Conservation (phyloP, 106 monocot genomes). For the Dendrobium nobile region DNA sequence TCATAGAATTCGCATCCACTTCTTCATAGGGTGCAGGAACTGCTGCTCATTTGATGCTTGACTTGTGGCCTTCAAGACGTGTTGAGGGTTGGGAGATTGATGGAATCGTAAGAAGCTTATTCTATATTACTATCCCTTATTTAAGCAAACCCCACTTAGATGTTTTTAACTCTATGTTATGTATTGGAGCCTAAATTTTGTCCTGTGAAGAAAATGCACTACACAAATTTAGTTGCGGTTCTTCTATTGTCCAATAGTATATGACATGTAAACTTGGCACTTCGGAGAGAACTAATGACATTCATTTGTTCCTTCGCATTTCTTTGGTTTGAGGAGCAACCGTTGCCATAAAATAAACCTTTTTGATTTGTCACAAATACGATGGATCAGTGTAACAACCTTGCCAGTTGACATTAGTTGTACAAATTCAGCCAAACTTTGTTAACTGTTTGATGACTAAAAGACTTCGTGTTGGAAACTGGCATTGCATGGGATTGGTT, state of each 20-base stretch:
- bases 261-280: too few relatives aligned
- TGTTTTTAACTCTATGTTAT: too few relatives aligned
- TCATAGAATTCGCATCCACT: not conserved
- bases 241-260: too few relatives aligned
- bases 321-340: not conserved
- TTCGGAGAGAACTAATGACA: not conserved
- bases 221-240: too few relatives aligned
- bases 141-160: too few relatives aligned
- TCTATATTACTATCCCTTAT: not conserved
- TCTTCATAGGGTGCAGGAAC: constrained; percentile 78
- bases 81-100: constrained; percentile 94
- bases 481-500: not conserved
- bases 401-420: not conserved
- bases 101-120: constrained; percentile 41
- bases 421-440: too few relatives aligned
- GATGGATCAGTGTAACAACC: not conserved
- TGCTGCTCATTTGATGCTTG: constrained; percentile 70
- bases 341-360: too few relatives aligned
- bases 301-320: not conserved
- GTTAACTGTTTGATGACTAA: not conserved
- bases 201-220: too few relatives aligned
- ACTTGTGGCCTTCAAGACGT: constrained; percentile 70
- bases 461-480: not conserved
- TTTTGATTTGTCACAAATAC: not conserved
- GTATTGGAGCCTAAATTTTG: too few relatives aligned